These are phyloP conservation scores for Candida neerlandica DNA, from an alignment of 1,139 yeast genomes.

Conservation along the genomic window DNA sequence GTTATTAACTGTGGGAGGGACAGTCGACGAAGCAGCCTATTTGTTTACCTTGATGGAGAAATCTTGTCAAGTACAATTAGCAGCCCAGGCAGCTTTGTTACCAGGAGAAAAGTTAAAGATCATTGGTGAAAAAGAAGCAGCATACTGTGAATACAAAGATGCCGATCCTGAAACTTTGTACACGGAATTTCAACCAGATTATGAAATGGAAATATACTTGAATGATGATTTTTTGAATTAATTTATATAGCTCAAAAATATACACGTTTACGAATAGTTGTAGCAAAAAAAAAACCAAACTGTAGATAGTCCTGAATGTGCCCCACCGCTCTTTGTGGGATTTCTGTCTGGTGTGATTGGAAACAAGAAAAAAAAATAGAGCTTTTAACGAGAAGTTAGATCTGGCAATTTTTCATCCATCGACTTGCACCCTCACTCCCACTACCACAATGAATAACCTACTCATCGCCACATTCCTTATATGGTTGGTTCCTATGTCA, in stretches of 20 bases:
- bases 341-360: too few species aligned
- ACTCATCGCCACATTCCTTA: not conserved
- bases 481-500: not conserved
- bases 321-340: too few species aligned
- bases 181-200: slow-evolving; percentile 69
- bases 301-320: too few species aligned
- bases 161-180: slow-evolving; percentile 71
- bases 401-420: too few species aligned
- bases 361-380: too few species aligned
- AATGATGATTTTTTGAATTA: slow-evolving; percentile 21
- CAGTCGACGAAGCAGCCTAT: slow-evolving; percentile 84
- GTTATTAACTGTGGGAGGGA: slow-evolving; percentile 70
- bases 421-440: not conserved
- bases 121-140: slow-evolving; percentile 69
- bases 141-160: slow-evolving; percentile 60
- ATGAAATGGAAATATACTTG: slow-evolving; percentile 36
- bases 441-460: not conserved
- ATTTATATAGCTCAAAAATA: not conserved
- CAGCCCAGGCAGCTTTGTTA: slow-evolving; percentile 64
- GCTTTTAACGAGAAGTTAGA: too few species aligned
- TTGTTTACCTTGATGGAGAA: slow-evolving; percentile 69
- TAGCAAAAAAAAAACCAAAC: not conserved
- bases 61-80: slow-evolving; percentile 69
- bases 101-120: slow-evolving; percentile 30
- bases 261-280: not conserved